Conservation (phyloP, 2,329 filamentous ascomycete species). For the Chaetothyriales sp. region DNA sequence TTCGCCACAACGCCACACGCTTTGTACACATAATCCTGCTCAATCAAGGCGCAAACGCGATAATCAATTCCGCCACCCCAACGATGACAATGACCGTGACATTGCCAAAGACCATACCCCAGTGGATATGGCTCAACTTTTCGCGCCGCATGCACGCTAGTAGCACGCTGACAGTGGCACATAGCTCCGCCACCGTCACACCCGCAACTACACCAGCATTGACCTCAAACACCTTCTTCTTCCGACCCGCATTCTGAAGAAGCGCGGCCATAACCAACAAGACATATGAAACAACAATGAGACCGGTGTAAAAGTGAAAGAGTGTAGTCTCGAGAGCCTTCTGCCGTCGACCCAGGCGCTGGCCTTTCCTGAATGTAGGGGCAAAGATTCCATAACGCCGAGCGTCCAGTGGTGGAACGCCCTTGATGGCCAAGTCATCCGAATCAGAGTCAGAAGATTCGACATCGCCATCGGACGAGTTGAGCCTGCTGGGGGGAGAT, state of each 20-base stretch:
- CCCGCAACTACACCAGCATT: slow-evolving; percentile 58
- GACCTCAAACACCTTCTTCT: slow-evolving; percentile 54
- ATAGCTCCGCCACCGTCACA: slow-evolving; percentile 40
- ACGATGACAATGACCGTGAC: slow-evolving; percentile 5
- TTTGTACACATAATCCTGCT: too few species aligned
- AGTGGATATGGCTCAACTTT: slow-evolving; percentile 6
- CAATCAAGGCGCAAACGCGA: slow-evolving; percentile 4
- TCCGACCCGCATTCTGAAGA: slow-evolving; percentile 52
- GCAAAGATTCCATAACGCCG: not conserved
- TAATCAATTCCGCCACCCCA: slow-evolving; percentile 5
- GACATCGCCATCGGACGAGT: slow-evolving; percentile 3
- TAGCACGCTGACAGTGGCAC: slow-evolving; percentile 7
- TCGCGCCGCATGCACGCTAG: slow-evolving; percentile 11
- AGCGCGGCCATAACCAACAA: slow-evolving; percentile 50
- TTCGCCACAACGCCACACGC: too few species aligned
- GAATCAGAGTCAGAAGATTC: slow-evolving; percentile 13
- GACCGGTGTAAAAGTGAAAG: slow-evolving; percentile 37
- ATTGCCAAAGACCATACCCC: slow-evolving; percentile 7
- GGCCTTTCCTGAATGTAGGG: not conserved
- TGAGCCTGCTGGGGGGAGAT: slow-evolving; percentile 1
- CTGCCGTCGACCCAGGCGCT: slow-evolving; percentile 22
- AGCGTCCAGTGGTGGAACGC: not conserved
- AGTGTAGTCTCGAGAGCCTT: slow-evolving; percentile 40
- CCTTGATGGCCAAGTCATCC: slow-evolving; percentile 1
- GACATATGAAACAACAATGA: slow-evolving; percentile 45